These are phyloP conservation scores for Pythium graminicola DNA, from an alignment of 352 stramenopile genomes.

Conservation along the genomic window DNA sequence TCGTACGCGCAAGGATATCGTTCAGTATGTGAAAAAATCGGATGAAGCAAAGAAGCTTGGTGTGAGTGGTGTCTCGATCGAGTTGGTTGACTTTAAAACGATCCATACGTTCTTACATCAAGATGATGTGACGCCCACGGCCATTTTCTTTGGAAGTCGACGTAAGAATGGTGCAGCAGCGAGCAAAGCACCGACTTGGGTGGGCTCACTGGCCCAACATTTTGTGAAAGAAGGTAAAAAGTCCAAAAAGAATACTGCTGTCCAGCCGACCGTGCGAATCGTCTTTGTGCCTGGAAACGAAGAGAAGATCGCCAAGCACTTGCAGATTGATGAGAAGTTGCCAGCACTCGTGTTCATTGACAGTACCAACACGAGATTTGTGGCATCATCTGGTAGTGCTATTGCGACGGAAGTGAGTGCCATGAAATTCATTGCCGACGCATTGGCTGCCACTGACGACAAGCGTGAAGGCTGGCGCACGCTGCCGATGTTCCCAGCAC, in stretches of 20 bases:
- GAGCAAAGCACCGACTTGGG: constrained; percentile 44
- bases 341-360: constrained; percentile 61
- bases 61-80: constrained; percentile 39
- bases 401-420: constrained; percentile 39
- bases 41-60: constrained; percentile 62
- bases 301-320: constrained; percentile 59
- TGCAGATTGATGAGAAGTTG: constrained; percentile 50
- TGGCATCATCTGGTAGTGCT: constrained; percentile 21
- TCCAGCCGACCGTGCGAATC: constrained; percentile 26
- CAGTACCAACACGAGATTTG: constrained; percentile 38
- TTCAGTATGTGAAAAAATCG: constrained; percentile 70
- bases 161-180: constrained; percentile 41
- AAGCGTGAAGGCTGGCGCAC: constrained; percentile 26
- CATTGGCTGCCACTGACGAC: constrained; percentile 27
- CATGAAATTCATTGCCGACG: constrained; percentile 52
- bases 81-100: constrained; percentile 41
- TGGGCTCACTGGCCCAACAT: constrained; percentile 45
- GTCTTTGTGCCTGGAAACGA: constrained; percentile 59
- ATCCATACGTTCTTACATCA: constrained; percentile 55
- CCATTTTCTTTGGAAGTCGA: constrained; percentile 59
- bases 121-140: constrained; percentile 41
- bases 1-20: constrained; percentile 79
- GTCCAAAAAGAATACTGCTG: constrained; percentile 49
- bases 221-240: constrained; percentile 42
- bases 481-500: constrained; percentile 58